phyloP scores from a whole-genome alignment of 768 basidiomycete species.

The Boletus pseudopeckii region DNA sequence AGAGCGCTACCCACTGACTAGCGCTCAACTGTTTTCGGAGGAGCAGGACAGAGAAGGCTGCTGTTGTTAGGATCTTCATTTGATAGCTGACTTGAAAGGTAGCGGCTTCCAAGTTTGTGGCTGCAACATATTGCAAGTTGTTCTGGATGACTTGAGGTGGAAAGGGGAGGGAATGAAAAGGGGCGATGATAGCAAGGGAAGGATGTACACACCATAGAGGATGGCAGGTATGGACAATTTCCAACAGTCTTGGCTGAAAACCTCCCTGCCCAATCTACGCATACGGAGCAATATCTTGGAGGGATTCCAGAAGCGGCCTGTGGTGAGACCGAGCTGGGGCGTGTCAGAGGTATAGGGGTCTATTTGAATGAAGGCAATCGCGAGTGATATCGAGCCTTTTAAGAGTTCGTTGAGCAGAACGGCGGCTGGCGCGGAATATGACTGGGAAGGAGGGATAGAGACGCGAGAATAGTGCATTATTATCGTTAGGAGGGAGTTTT shows the following conservation, averaged over 20 bases:
- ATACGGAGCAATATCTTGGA: constrained; percentile 42
- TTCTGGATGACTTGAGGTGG: constrained; percentile 73
- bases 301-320: constrained; percentile 37
- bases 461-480: constrained; percentile 97
- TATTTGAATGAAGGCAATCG: constrained; percentile 73
- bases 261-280: constrained; percentile 57
- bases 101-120: constrained; percentile 89
- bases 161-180: constrained; percentile 6
- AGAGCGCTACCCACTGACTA: constrained; percentile 80
- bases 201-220: constrained; percentile 61
- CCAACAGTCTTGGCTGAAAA: constrained; percentile 93
- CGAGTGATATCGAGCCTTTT: constrained; percentile 84
- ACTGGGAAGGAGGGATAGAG: constrained; percentile 65
- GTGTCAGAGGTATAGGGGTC: constrained; percentile 37
- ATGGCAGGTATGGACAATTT: constrained; percentile 96
- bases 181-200: not conserved
- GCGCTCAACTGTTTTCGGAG: constrained; percentile 71
- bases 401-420: constrained; percentile 93
- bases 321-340: constrained; percentile 29
- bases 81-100: constrained; percentile 97
- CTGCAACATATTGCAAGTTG: constrained; percentile 93
- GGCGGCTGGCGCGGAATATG: constrained; percentile 91
- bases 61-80: constrained; percentile 96
- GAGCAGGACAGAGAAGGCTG: constrained; percentile 80
- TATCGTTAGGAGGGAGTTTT: constrained; percentile 87